Base-by-base conservation (phyloP, 225 moss, liverwort and hornwort species). In the Physcomitrium patens region DNA sequence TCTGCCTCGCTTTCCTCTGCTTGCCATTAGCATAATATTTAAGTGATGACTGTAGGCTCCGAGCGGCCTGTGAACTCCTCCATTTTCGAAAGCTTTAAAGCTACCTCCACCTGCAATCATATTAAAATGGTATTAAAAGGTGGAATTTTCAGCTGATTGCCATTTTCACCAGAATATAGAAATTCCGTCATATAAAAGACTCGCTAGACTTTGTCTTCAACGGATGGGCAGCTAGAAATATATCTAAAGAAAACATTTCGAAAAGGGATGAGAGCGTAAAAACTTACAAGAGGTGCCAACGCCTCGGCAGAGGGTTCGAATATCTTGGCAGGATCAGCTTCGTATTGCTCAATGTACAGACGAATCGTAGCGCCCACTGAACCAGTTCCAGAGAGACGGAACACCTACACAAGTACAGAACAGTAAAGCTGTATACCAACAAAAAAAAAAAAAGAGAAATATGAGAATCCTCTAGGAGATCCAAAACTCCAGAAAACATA, bases 341-440 rank as follows among this genome's bases (percentile, higher is more conserved):
- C 94, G 41, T 91, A 97, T 73, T 97, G 96, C 87, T 97, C 96
- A 68, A 97, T 94, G 82, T 97, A 97, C 13, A 97, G 51, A 50
- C 96, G 94, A 69, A 97, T 89, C 3, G 96, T 97, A 17, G 96
- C 96, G 78, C 96, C 96, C 42, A 89, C 96, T 26, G 94, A 97
- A 60, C 97, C 97, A 77, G 97, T 97, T 69, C 97, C 97, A 48
- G 97, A 97, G 67, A 97, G 85, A 28, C 97, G 97, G 79, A 94
- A 97, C 10, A 97, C 85, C 95, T 95, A 77, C 69, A 81, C 9
- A 43, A 24, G 48, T 11, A 12, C 43, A 74, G 8, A 2, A 41
- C 1, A 53, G 41, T 72, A 10, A 81, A 48, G 37, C 11, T 65
- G 19, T 26, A 14, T 63, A 2, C 3, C 22, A 5, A 27, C n/a